A percentile compares a stretch with the other conserved stretches of the same genome.
phyloP scores from a whole-genome alignment of 2,329 filamentous ascomycete species.

The Ambrosiella cleistominuta region DNA sequence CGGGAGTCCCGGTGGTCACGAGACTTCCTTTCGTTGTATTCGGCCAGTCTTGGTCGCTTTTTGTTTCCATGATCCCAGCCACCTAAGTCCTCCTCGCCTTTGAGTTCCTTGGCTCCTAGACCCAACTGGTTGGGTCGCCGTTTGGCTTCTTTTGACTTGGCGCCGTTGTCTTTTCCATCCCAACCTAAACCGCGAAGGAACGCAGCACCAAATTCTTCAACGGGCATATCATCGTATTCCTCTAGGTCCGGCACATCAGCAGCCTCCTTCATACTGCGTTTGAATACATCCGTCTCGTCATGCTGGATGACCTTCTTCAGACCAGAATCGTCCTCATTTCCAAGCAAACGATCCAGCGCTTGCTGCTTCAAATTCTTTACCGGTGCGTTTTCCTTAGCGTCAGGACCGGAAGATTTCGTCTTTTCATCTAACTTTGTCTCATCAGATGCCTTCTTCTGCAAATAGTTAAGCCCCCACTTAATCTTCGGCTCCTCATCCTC shows the following conservation, averaged over 20 bases:
- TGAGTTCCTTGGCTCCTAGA: slow-evolving; percentile 70
- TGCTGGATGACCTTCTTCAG: slow-evolving; percentile 34
- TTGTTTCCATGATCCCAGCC: slow-evolving; percentile 58
- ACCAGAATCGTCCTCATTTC: slow-evolving; percentile 25
- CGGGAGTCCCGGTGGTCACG: slow-evolving; percentile 24
- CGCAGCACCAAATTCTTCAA: slow-evolving; percentile 87
- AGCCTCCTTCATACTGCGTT: slow-evolving; percentile 49
- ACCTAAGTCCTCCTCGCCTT: slow-evolving; percentile 54
- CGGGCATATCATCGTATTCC: slow-evolving; percentile 75
- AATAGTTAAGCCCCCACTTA: slow-evolving; percentile 30
- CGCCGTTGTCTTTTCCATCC: slow-evolving; percentile 49
- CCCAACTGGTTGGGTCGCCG: slow-evolving; percentile 67
- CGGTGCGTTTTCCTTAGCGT: not conserved
- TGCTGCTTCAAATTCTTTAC: slow-evolving; percentile 26
- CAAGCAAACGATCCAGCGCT: slow-evolving; percentile 50
- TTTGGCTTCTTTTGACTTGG: slow-evolving; percentile 43
- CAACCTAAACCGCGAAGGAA: slow-evolving; percentile 88
- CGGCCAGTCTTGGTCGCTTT: slow-evolving; percentile 29
- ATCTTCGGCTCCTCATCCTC: slow-evolving; percentile 33
- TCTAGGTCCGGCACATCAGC: slow-evolving; percentile 62
- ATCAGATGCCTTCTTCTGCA: slow-evolving; percentile 1
- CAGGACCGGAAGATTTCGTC: not conserved
- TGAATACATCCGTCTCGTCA: slow-evolving; percentile 51
- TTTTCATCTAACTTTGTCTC: not conserved
- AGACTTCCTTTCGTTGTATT: slow-evolving; percentile 30